Evolutionary conservation across 306 rosid genomes (phyloP), one percentile per base, ranked within the genome.

Genomic region (Fragaria iinumae): DNA sequence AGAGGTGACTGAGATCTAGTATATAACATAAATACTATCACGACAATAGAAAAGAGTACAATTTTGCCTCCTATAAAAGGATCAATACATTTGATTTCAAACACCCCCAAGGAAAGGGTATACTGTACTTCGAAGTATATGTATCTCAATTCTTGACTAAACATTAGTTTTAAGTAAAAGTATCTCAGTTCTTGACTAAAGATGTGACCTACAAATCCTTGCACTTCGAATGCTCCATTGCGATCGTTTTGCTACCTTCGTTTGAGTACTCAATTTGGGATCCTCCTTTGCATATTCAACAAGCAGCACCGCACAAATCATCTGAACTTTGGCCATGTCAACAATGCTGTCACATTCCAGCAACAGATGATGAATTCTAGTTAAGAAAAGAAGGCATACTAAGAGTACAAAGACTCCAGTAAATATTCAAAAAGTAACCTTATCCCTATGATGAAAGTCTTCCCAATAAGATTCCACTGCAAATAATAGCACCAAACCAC

Each of bases 401-500:
- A 13, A 8, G 67, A 62, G 41, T 29, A 38, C 9, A 18, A 20
- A 52, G 76, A 32, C 17, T 12, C 9, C 20, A 49, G 13, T 2
- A 50, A 25, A 38, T 53, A 20, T 38, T 45, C 41, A 5, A 65
- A 39, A 56, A 23, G 23, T 44, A 20, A 55, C 56, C 72, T 50
- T 80, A 80, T 84, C 83, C 45, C 82, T 85, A 89, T 38, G 89
- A 84, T 50, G 80, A 69, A 73, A 91, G 79, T 75, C 79, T 88
- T 71, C 94, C 97, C 17, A 90, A 90, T 11, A 90, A 82, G 83
- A 91, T 91, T 81, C 95, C 97, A 49, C 88, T 83, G 84, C 90
- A 94, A 79, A 94, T 79, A 76, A 94, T 78, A 67, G 94, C 97
- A 71, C 98, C 98, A 83, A 87, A 94, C 97, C 98, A 94, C 87